Base-by-base conservation (phyloP, 441 rosid species). In the Rhodomyrtus psidioides region DNA sequence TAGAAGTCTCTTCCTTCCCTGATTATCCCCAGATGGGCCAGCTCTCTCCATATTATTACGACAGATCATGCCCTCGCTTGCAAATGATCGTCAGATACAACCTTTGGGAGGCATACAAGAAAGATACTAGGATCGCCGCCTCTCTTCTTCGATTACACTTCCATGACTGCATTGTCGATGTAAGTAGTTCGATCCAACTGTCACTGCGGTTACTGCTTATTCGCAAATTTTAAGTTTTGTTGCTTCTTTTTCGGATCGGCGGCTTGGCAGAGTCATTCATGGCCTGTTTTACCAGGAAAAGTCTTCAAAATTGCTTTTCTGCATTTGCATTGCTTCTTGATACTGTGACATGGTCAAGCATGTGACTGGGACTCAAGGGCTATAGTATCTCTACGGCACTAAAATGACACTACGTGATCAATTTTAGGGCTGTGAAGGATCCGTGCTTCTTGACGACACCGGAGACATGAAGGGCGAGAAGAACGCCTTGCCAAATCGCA, bases 91-190 rank as follows among this genome's bases (percentile, higher is more conserved):
- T 94, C 54, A 88, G 81, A 82, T 84, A 89, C 54, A 94, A 95
- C 26, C 97, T 96, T 86, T 85, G 89, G 93, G 86, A 85, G 19
- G 98, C 98, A 87, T 85, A 91, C 57, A 87, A 46, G 88, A 91
- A 90, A 74, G 99, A 96, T 55, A 75, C 91, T 65, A 91, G 99
- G 88, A 93, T 96, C 12, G 96, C 95, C 55, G 99, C 99, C 0
- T 96, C 98, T 59, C 95, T 96, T 84, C 98, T 95, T 28, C 94
- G 98, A 13, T 86, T 96, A 86, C 96, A 95, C 88, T 95, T 94
- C 49, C 99, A 95, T 62, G 96, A 96, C 74, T 96, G 99, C 85
- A 92, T 96, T 55, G 96, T 96, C 34, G 94, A 95, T 87, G 99
- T 95, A 94, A 76, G 28, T 14, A 81, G 23, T 51, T 21, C n/a